These are phyloP conservation scores for Haematococcus lacustris DNA, from an alignment of 139 green algal genomes.

Conservation along the genomic window DNA sequence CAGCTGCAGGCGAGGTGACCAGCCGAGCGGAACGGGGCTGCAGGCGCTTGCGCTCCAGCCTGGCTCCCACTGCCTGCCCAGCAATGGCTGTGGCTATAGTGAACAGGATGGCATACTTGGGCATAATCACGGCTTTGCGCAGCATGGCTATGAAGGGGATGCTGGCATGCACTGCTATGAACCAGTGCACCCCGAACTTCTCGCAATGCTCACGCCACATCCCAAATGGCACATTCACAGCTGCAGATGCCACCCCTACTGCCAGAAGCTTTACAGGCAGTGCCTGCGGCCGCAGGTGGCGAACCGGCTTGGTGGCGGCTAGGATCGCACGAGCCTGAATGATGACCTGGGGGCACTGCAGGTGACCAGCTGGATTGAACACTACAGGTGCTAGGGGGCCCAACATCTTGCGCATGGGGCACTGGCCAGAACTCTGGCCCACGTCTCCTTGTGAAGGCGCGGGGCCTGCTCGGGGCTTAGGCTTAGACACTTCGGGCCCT, in stretches of 20 bases:
- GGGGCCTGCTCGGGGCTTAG: neutral
- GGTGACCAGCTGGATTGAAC: slow-evolving; percentile 35
- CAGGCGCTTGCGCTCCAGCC: slow-evolving; percentile 25
- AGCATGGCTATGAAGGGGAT: slow-evolving; percentile 85
- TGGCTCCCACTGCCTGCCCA: slow-evolving; percentile 39
- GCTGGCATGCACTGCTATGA: slow-evolving; percentile 78
- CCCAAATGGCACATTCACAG: slow-evolving; percentile 76
- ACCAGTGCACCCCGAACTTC: slow-evolving; percentile 84
- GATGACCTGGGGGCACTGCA: slow-evolving; percentile 67
- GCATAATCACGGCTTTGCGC: slow-evolving; percentile 71
- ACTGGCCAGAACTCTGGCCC: slow-evolving; percentile 15
- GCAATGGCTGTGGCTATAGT: slow-evolving; percentile 51
- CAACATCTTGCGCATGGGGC: slow-evolving; percentile 40
- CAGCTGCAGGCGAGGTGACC: no score
- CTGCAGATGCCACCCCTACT: slow-evolving; percentile 43
- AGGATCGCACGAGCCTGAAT: slow-evolving; percentile 64
- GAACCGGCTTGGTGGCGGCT: slow-evolving; percentile 50
- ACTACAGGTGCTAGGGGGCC: slow-evolving; percentile 38
- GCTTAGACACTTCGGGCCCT: neutral
- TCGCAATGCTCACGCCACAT: slow-evolving; percentile 66
- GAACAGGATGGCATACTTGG: slow-evolving; percentile 59
- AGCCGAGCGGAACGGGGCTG: no score
- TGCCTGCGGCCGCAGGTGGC: slow-evolving; percentile 60
- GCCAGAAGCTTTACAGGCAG: slow-evolving; percentile 42
- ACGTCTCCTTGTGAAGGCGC: neutral